Evolutionary conservation across 2,329 filamentous ascomycete genomes (phyloP), one percentile per base, ranked within the genome.

Genomic region (Venturia asperata): DNA sequence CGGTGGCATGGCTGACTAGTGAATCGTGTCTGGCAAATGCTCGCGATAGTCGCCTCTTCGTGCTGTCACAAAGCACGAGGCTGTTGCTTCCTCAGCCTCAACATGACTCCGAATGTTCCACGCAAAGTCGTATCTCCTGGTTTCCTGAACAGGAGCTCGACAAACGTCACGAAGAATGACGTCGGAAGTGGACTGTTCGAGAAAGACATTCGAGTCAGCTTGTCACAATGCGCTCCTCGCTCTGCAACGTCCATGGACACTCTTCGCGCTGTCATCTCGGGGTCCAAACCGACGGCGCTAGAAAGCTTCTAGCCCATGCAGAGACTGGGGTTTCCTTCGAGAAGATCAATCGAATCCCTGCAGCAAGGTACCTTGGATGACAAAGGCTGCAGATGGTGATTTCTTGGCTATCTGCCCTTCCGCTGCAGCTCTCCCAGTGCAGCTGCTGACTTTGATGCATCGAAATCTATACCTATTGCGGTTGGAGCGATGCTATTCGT

Each of bases 371-470:
- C 52, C 52, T 58, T 37, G 5, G 52, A 58, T 58, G 52, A 58
- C 52, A 58, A 58, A 58, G 52, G 52, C 30, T 58, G 52, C 52
- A 58, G 37, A 58, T 58, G 52, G 52, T 58, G 52, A 58, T 37
- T 56, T n/a, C 52, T 56, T 56, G 52, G 52, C 27, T 37, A 19
- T 37, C 27, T 37, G 52, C 52, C 27, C 52, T 11, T 37, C 52
- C n/a, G 13, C 27, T 58, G 52, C 52, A 58, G 15, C 52, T 58
- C 27, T 37, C 17, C 6, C 49, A 37, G 27, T 37, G 52, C 52
- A 58, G 52, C 27, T 58, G 52, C 52, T 58, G 52, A 58, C 52
- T 58, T 58, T 58, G 52, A 58, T 37, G 52, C 52, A 58, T 58
- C 52, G 6, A 58, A 58, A 58, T 37, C 27, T 58, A 58, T 58